phyloP scores from a whole-genome alignment of 768 basidiomycete species.

The Pilatotrama ljubarskyi region DNA sequence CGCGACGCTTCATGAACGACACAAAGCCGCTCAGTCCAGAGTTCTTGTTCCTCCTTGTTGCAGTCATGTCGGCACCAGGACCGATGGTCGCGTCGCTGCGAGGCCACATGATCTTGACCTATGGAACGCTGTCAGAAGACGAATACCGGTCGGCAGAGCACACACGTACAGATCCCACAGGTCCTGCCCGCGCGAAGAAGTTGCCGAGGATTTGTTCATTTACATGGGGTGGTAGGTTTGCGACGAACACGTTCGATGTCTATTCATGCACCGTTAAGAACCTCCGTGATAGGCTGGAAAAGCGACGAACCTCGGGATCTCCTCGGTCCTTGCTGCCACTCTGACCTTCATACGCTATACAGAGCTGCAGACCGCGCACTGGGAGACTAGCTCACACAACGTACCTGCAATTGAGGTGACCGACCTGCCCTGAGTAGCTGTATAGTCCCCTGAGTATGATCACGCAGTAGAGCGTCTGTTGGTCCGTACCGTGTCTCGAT shows the following conservation, averaged over 20 bases:
- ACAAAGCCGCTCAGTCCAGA: slow-evolving; percentile 93
- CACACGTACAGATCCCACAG: slow-evolving; percentile 81
- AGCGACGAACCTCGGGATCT: slow-evolving; percentile 67
- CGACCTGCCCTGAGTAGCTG: slow-evolving; percentile 64
- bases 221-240: slow-evolving; percentile 85
- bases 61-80: slow-evolving; percentile 76
- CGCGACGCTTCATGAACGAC: slow-evolving; percentile 90
- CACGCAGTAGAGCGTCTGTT: background rate
- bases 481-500: slow-evolving; percentile 57
- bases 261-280: slow-evolving; percentile 32
- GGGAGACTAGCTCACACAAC: slow-evolving; percentile 23
- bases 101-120: slow-evolving; percentile 99
- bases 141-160: background rate
- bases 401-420: slow-evolving; percentile 88
- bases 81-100: slow-evolving; percentile 69
- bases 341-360: slow-evolving; percentile 81
- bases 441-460: background rate
- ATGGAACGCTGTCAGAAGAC: background rate
- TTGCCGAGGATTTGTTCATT: slow-evolving; percentile 84
- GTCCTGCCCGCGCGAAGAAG: slow-evolving; percentile 89
- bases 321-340: slow-evolving; percentile 88
- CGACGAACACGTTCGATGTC: slow-evolving; percentile 96
- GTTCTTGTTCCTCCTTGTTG: slow-evolving; percentile 67
- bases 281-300: background rate
- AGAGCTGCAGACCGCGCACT: background rate